phyloP scores from a whole-genome alignment of 2,329 filamentous ascomycete species.

The Parastagonospora nodorum region DNA sequence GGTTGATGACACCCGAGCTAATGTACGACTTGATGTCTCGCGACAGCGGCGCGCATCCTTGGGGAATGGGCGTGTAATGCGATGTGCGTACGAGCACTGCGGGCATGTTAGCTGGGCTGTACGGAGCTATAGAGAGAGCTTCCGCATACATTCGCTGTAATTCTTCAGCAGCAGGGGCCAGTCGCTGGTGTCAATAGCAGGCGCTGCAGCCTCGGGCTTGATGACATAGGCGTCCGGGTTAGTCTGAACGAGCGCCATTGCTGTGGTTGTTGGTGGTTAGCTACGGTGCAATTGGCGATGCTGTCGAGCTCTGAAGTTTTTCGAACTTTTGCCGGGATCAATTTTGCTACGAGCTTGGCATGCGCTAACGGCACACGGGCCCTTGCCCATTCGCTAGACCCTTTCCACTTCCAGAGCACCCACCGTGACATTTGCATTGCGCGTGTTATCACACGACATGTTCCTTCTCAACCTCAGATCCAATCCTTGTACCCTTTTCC shows the following conservation, averaged over 20 bases:
- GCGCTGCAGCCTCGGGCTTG: slow-evolving; percentile 84
- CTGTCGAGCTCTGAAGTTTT: slow-evolving; percentile 33
- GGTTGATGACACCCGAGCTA: slow-evolving; percentile 96
- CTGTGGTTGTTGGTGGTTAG: slow-evolving; percentile 20
- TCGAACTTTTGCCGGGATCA: slow-evolving; percentile 16
- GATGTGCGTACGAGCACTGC: slow-evolving; percentile 88
- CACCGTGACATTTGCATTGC: not conserved
- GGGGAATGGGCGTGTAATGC: slow-evolving; percentile 95
- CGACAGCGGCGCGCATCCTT: slow-evolving; percentile 87
- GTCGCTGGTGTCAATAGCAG: slow-evolving; percentile 80
- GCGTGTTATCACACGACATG: not conserved
- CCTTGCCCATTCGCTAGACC: not conserved
- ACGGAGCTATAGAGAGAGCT: slow-evolving; percentile 28
- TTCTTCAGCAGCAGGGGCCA: slow-evolving; percentile 97
- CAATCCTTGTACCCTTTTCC: too few relatives aligned
- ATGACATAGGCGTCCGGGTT: slow-evolving; percentile 76
- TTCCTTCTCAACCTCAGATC: too few relatives aligned
- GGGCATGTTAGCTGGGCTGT: slow-evolving; percentile 27
- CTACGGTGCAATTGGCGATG: slow-evolving; percentile 35
- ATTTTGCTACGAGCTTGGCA: slow-evolving; percentile 11
- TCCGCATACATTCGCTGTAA: slow-evolving; percentile 82
- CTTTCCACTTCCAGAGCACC: not conserved
- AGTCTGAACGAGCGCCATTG: slow-evolving; percentile 45
- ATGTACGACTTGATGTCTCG: slow-evolving; percentile 97
- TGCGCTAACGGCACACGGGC: not conserved